Evolutionary conservation across 116 monocot species (phyloP), one percentile per base, ranked within the genome.

Genomic region (Trichopus zeylanicus): DNA sequence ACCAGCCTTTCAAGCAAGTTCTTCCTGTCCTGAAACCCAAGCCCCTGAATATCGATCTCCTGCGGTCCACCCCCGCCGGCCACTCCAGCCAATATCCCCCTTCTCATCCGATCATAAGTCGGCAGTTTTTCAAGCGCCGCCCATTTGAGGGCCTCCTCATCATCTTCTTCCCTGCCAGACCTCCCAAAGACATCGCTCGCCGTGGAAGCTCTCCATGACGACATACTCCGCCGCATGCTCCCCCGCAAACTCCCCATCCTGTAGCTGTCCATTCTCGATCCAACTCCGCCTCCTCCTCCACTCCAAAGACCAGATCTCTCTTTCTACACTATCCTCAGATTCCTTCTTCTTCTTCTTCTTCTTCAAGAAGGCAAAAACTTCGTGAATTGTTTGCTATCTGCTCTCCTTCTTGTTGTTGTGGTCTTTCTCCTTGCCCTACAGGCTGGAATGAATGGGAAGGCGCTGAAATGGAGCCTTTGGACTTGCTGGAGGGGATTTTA

Each of bases 21-120:
- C 62, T 54, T 71, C 69, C 79, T 65, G 48, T 85, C 80, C 10
- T 72, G 32, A n/a, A 48, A 21, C 0, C 76, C 70, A 2, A 85
- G 57, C 10, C 39, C 39, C 42, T 73, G 52, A 33, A 85, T 61
- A 19, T 73, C 77, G 26, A 74, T 26, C 57, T 29, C 75, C 62
- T 56, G 49, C 19, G 49, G 6, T 24, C 49, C 49, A 24, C 49
- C 49, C 23, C 10, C 34, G n/a, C n/a, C n/a, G n/a, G 12, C 2
- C 13, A 1, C 21, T 49, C 49, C 49, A 5, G 49, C 0, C 5
- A 49, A 3, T 19, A 49, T 49, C 49, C 49, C 49, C 6, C 49
- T 49, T 6, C 49, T 49, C 49, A 49, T 49, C 49, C 49, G 19
- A 22, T 49, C 49, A 24, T 49, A 49, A 24, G 49, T 49, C 22